A percentile compares a stretch with the other conserved stretches of the same genome.
phyloP scores from a whole-genome alignment of 2,329 filamentous ascomycete genomes.

The Pseudogymnoascus sp. region DNA sequence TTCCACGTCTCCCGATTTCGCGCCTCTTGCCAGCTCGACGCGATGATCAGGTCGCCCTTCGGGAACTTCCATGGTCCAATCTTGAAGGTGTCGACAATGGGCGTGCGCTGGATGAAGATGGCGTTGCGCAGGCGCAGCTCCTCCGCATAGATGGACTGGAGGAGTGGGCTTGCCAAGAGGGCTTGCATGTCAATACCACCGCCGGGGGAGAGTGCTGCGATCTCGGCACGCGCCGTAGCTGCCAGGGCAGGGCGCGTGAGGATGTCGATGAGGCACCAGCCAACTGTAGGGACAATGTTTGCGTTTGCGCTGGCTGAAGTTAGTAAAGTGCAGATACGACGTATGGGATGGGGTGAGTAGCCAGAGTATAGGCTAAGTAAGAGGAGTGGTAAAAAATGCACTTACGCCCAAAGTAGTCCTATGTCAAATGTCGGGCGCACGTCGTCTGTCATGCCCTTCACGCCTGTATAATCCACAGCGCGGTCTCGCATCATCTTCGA shows the following conservation, averaged over 20 bases:
- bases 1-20: conserved; percentile 30
- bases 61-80: conserved; percentile 28
- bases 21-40: conserved; percentile 25
- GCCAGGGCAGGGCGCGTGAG: conserved; percentile 22
- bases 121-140: conserved; percentile 29
- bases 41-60: conserved; percentile 24
- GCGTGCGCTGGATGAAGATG: conserved; percentile 15
- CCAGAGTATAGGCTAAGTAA: background rate
- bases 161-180: conserved; percentile 24
- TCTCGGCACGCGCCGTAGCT: conserved; percentile 22
- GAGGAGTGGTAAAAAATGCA: background rate
- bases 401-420: conserved; percentile 25
- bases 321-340: background rate
- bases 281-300: conserved; percentile 24
- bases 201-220: conserved; percentile 14
- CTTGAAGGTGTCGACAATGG: conserved; percentile 24
- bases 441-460: conserved; percentile 16
- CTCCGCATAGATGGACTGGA: conserved; percentile 35
- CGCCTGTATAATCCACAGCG: background rate
- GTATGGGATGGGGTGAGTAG: background rate
- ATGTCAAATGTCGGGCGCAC: conserved; percentile 20
- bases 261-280: conserved; percentile 27
- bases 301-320: conserved; percentile 22
- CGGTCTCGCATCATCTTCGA: conserved; percentile 27
- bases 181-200: conserved; percentile 17